Evolutionary conservation across 306 rosid species (phyloP), one percentile per base, ranked within the genome.

Genomic region (Comarum palustre): DNA sequence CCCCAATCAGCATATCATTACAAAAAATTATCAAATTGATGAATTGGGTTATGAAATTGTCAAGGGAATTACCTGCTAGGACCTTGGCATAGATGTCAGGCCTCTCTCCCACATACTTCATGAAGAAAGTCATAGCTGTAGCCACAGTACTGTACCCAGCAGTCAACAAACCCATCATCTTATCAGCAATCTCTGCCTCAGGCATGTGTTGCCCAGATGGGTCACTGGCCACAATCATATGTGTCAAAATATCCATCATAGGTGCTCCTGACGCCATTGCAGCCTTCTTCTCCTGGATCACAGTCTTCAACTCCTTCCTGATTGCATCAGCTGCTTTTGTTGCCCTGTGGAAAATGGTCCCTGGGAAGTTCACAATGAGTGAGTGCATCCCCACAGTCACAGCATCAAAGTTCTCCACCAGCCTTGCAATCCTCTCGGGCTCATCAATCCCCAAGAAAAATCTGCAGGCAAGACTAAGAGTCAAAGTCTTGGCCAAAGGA

Each of bases 131-230:
- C 84, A 89, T 75, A 73, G 82, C 89, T 17, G 73, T 76, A 5
- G 92, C 87, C 19, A 89, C 84, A 43, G 90, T 74, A 15, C 69
- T 65, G 46, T 79, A 77, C 5, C 90, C 86, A 6, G 92, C 77
- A 69, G 81, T 79, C 71, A 89, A 82, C 86, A 89, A 52, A 6
- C 92, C 96, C 92, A 83, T 89, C 48, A 87, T 84, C 63, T 85
- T 75, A 59, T 89, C 86, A 2, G 83, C 83, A 46, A 89, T 46
- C 78, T 83, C 88, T 43, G 89, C 55, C 75, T 79, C 87, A n/a
- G 87, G 86, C 85, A 89, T 86, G 77, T 80, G 85, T 60, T 82
- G 87, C 54, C 92, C 92, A 47, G 68, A 57, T 6, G 77, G 72
- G 58, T 83, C 87, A 29, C 77, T 71, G 7, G 90, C 90, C 54